A percentile compares a stretch with the other conserved stretches of the same genome.
phyloP scores from a whole-genome alignment of 208 protist genomes.

The Giardia duodenalis region DNA sequence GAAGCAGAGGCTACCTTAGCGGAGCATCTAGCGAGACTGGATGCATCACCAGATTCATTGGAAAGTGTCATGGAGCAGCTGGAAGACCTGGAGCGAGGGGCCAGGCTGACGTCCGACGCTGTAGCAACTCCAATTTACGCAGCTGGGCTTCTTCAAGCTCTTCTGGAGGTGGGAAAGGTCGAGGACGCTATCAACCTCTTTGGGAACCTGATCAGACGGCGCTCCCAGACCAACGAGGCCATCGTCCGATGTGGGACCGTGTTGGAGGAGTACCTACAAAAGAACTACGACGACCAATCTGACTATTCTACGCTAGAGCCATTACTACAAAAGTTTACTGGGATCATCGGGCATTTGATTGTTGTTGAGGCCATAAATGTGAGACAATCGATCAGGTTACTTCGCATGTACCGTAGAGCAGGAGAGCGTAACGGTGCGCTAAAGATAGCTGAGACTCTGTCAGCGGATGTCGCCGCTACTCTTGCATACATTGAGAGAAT shows the following conservation, averaged over 20 bases:
- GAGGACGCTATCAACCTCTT: background rate
- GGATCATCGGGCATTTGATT: background rate
- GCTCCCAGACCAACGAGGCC: background rate
- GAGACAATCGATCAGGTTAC: background rate
- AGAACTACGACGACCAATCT: background rate
- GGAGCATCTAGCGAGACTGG: background rate
- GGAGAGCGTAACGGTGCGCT: background rate
- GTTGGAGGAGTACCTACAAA: background rate
- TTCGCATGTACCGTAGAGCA: background rate
- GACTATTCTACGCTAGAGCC: background rate
- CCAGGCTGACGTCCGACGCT: background rate
- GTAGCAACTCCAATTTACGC: background rate
- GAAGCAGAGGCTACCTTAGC: background rate
- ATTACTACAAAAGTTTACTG: background rate
- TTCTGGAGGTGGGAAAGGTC: background rate
- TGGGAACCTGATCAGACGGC: background rate
- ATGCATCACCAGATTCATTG: background rate
- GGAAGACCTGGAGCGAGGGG: background rate
- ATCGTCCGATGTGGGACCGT: background rate
- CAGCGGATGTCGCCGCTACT: background rate
- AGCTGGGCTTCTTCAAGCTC: background rate
- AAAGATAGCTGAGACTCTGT: background rate
- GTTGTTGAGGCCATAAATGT: background rate
- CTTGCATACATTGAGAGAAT: background rate
- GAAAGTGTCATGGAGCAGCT: background rate